Percentiles rank a stretch among this genome's conserved stretches.
Evolutionary conservation across 2,329 filamentous ascomycete species (phyloP).

Genomic region (Emmonsiellopsis sp.): DNA sequence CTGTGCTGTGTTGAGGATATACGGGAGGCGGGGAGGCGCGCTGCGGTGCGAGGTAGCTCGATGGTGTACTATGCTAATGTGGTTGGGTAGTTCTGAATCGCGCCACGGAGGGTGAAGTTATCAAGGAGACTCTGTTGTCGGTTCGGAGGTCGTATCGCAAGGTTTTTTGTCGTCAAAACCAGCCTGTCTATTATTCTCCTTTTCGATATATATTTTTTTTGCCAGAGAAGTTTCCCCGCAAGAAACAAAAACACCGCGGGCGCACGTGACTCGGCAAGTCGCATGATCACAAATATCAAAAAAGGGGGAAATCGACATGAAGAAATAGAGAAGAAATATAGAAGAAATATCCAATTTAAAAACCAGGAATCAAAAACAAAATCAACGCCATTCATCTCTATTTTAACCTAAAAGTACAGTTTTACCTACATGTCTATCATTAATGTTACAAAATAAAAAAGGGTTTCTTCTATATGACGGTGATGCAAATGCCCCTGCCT

Average conservation of each 20-base stretch:
- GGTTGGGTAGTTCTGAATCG: too few species aligned
- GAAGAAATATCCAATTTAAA: not conserved
- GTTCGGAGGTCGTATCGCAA: too few species aligned
- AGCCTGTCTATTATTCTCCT: not conserved
- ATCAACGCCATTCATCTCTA: not conserved
- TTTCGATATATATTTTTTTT: too few species aligned
- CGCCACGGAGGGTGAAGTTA: too few species aligned
- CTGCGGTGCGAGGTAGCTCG: too few species aligned
- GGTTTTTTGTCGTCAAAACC: too few species aligned
- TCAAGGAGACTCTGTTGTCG: too few species aligned
- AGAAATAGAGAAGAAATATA: not conserved
- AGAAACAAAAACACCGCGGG: not conserved
- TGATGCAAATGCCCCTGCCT: not conserved
- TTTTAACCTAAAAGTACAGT: constrained; percentile 1
- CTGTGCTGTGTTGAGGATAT: too few species aligned
- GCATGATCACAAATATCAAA: not conserved
- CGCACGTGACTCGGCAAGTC: not conserved
- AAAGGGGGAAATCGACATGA: not conserved
- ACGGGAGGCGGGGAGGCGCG: too few species aligned
- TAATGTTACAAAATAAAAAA: not conserved
- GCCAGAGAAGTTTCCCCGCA: not conserved
- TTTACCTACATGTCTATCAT: constrained; percentile 1
- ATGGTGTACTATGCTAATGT: too few species aligned
- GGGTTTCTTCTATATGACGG: not conserved
- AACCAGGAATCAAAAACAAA: not conserved